A percentile compares a stretch with the other conserved stretches of the same genome.
These are phyloP conservation scores for Volvox africanus DNA, from an alignment of 139 green algal species.

Conservation along the genomic window DNA sequence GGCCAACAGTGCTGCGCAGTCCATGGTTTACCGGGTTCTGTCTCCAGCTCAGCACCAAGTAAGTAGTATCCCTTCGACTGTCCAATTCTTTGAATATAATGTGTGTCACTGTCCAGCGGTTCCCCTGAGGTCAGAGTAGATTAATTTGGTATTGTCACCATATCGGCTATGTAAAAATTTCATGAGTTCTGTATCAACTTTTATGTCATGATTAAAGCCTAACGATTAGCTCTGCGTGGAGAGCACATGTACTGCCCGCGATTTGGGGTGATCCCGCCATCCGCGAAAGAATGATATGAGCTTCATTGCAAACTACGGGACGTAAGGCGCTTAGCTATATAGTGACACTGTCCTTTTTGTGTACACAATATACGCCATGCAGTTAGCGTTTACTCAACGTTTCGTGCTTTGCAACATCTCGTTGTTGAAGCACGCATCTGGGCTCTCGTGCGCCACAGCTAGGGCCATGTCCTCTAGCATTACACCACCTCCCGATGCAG, in stretches of 20 bases:
- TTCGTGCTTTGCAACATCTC: not conserved
- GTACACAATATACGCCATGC: not conserved
- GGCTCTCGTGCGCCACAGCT: not conserved
- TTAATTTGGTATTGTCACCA: too few species aligned
- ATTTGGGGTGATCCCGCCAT: too few species aligned
- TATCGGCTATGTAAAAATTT: constrained; percentile 8
- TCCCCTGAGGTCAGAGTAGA: too few species aligned
- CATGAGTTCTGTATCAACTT: not conserved
- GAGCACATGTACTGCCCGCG: too few species aligned
- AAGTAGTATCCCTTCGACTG: not conserved
- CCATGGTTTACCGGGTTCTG: not conserved
- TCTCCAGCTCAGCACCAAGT: not conserved
- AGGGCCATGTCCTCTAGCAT: not conserved
- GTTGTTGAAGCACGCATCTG: not conserved
- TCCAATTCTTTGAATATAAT: not conserved
- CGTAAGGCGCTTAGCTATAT: too few species aligned
- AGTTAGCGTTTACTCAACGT: not conserved
- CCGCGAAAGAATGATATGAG: too few species aligned
- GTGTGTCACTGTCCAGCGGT: not conserved
- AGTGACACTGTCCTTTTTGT: too few species aligned
- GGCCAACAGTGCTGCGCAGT: constrained; percentile 33
- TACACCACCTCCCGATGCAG: constrained; percentile 77
- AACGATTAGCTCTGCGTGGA: too few species aligned
- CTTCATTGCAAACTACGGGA: too few species aligned
- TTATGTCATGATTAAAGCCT: too few species aligned